These are phyloP conservation scores for Trichaptum fuscoviolaceum DNA, from an alignment of 768 basidiomycete species.

Conservation along the genomic window DNA sequence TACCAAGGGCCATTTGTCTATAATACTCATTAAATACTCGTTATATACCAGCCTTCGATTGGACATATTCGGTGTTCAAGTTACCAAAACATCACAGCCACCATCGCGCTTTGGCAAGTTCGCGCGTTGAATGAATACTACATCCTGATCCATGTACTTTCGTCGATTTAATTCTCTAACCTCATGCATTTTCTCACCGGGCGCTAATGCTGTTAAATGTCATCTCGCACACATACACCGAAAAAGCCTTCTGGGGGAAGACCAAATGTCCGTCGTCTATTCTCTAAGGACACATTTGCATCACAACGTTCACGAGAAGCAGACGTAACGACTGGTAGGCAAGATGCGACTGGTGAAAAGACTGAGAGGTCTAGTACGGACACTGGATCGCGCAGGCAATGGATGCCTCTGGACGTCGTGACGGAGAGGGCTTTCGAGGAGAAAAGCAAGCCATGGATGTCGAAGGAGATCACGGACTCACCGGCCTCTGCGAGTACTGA, in stretches of 20 bases:
- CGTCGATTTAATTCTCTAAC: not conserved
- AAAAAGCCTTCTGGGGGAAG: constrained; percentile 2
- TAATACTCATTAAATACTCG: too few species aligned
- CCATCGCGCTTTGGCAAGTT: too few species aligned
- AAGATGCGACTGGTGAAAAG: not conserved
- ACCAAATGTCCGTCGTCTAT: not conserved
- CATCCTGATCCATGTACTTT: not conserved
- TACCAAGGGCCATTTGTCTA: not conserved
- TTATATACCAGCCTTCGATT: too few species aligned
- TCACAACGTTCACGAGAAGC: not conserved
- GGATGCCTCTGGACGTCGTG: not conserved
- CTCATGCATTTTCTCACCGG: not conserved
- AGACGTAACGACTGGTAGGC: not conserved
- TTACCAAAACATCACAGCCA: too few species aligned
- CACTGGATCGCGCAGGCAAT: not conserved
- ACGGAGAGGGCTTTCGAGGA: constrained; percentile 1
- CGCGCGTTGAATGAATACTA: too few species aligned
- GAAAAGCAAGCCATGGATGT: not conserved
- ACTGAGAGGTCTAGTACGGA: not conserved
- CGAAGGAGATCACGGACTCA: not conserved
- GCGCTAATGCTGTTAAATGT: not conserved
- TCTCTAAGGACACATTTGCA: not conserved
- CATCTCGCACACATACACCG: not conserved
- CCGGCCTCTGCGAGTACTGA: not conserved
- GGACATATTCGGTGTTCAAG: too few species aligned